Evolutionary conservation across 2,329 filamentous ascomycete genomes (phyloP).

Genomic region (Nemania diffusa): DNA sequence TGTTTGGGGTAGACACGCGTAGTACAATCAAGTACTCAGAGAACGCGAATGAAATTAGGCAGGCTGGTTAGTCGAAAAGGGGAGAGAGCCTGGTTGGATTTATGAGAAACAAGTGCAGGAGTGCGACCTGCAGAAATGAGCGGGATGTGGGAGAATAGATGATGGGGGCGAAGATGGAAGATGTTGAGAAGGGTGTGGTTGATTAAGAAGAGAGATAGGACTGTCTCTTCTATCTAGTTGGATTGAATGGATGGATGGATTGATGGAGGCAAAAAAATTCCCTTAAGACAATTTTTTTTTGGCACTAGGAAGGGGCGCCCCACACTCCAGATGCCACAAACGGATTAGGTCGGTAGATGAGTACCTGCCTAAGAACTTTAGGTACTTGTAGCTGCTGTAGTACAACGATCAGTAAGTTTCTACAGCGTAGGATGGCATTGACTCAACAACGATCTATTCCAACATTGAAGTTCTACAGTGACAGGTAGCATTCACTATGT

Average conservation of each 20-base stretch:
- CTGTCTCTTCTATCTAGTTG: constrained; percentile 14
- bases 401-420: no score
- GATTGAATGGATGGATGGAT: constrained; percentile 35
- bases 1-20: constrained; percentile 30
- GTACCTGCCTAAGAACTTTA: constrained; percentile 29
- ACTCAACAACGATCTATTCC: no score
- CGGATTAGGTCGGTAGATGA: not conserved
- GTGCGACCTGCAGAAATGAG: constrained; percentile 47
- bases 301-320: constrained; percentile 41
- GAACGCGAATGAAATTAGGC: constrained; percentile 38
- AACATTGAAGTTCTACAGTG: no score
- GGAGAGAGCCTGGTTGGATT: not conserved
- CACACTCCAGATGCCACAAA: constrained; percentile 20
- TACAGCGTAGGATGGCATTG: no score
- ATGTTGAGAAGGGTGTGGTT: constrained; percentile 37
- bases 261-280: constrained; percentile 47
- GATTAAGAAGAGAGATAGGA: constrained; percentile 33
- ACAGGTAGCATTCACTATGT: no score
- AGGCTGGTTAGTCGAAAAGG: constrained; percentile 24
- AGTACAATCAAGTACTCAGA: constrained; percentile 32
- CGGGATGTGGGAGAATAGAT: constrained; percentile 35
- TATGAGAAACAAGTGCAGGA: constrained; percentile 34
- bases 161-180: constrained; percentile 25
- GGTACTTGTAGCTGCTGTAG: no score
- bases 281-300: constrained; percentile 45